phyloP scores from a whole-genome alignment of 208 protist species.

The Naegleria fowleri region DNA sequence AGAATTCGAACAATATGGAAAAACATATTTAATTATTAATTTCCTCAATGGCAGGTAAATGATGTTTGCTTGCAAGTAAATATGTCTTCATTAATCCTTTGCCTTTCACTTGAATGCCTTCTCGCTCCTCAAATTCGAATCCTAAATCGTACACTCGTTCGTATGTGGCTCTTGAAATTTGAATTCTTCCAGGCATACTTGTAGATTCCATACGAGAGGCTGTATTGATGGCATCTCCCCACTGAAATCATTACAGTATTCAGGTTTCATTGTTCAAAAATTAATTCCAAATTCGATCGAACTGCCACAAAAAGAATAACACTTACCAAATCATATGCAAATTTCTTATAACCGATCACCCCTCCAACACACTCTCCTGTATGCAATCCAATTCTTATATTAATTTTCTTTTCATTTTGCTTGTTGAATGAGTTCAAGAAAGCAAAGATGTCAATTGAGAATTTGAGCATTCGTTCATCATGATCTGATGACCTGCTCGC shows the following conservation, averaged over 20 bases:
- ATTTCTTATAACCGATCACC: slow-evolving; percentile 22
- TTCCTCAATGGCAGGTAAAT: not conserved
- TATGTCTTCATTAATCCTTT: slow-evolving; percentile 25
- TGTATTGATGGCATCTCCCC: not conserved
- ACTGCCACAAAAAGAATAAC: too few species aligned
- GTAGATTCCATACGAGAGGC: not conserved
- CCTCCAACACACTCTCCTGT: slow-evolving; percentile 15
- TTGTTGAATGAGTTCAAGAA: slow-evolving; percentile 23
- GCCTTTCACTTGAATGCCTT: not conserved
- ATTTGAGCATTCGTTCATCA: not conserved
- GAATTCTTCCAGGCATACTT: not conserved
- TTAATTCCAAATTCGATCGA: too few species aligned
- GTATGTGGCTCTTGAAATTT: not conserved
- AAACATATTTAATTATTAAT: too few species aligned
- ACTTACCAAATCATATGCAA: slow-evolving; percentile 12
- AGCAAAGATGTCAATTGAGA: not conserved
- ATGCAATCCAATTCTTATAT: slow-evolving; percentile 21
- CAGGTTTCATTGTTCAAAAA: too few species aligned
- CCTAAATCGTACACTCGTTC: not conserved
- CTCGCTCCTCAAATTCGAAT: not conserved
- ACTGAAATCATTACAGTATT: not conserved
- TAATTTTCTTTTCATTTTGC: not conserved
- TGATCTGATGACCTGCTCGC: not conserved
- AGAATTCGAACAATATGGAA: too few species aligned
- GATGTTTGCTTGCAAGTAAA: not conserved